Evolutionary conservation across 2,329 filamentous ascomycete species (phyloP).

Genomic region (Harringtonia lauricola): DNA sequence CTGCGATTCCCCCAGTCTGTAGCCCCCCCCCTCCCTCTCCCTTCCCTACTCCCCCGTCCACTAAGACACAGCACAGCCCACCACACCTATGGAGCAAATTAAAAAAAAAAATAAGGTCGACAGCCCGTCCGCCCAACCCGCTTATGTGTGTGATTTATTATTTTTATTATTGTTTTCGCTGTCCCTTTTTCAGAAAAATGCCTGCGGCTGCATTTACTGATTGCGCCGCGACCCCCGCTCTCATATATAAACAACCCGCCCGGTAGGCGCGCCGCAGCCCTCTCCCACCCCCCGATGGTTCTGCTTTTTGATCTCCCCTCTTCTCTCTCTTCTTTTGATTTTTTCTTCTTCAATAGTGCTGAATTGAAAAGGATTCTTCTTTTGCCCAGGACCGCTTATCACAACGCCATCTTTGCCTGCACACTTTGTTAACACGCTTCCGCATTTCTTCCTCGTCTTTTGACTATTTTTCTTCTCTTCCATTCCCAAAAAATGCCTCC

Average conservation of each 20-base stretch:
- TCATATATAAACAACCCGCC: conserved; percentile 49
- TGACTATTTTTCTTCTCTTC: background rate
- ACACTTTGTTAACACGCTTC: too few relatives aligned
- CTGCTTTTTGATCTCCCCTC: conserved; percentile 20
- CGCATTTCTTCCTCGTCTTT: background rate
- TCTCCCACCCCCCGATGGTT: conserved; percentile 28
- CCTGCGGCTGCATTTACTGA: conserved; percentile 30
- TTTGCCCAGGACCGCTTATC: conserved; percentile 2
- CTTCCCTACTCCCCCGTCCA: too few relatives aligned
- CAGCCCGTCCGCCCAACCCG: background rate
- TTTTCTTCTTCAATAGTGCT: background rate
- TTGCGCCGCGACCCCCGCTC: conserved; percentile 43
- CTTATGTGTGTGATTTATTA: conserved; percentile 12
- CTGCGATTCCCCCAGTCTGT: too few relatives aligned
- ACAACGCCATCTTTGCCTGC: too few relatives aligned
- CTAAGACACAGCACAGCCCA: too few relatives aligned
- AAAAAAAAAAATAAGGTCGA: conserved; percentile 3
- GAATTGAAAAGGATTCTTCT: conserved; percentile 9
- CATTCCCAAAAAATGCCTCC: conserved; percentile 37
- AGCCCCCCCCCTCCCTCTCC: too few relatives aligned
- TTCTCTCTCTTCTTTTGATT: conserved; percentile 2
- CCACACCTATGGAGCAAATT: too few relatives aligned
- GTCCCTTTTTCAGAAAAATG: background rate
- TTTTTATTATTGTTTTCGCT: conserved; percentile 9
- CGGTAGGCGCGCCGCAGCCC: conserved; percentile 37